Evolutionary conservation across 179 eudicot species (phyloP).

Genomic region (Beta macrorhiza): DNA sequence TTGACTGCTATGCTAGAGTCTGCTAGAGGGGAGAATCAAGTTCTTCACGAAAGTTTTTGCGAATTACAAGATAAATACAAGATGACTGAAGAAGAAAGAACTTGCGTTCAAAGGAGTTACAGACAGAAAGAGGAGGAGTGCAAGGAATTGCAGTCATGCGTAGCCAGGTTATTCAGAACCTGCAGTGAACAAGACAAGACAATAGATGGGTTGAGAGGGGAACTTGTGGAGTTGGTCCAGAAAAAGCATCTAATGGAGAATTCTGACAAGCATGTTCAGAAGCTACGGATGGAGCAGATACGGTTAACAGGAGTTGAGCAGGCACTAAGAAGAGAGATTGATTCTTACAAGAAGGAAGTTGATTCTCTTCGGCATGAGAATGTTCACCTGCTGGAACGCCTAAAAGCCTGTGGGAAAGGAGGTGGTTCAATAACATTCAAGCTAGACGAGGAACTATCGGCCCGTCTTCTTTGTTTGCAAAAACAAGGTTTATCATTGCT

Average conservation of each 20-base stretch:
- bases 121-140: conserved; percentile 73
- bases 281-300: conserved; percentile 71
- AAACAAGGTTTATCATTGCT: conserved; percentile 61
- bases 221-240: conserved; percentile 50
- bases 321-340: conserved; percentile 70
- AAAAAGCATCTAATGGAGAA: conserved; percentile 42
- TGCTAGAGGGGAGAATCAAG: conserved; percentile 52
- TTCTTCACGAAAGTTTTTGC: conserved; percentile 42
- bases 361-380: conserved; percentile 79
- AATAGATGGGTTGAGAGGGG: conserved; percentile 66
- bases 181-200: conserved; percentile 83
- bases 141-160: conserved; percentile 66
- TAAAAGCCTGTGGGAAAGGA: conserved; percentile 48
- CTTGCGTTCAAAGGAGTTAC: conserved; percentile 43
- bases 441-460: conserved; percentile 68
- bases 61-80: conserved; percentile 57
- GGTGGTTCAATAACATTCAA: conserved; percentile 54
- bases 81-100: conserved; percentile 59
- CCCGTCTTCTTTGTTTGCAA: conserved; percentile 57
- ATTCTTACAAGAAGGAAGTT: conserved; percentile 59
- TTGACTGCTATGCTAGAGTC: conserved; percentile 55
- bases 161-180: conserved; percentile 59
- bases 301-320: conserved; percentile 81
- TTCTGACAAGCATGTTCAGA: conserved; percentile 52
- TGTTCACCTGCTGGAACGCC: conserved; percentile 64